These are phyloP conservation scores for Leptomonas pyrrhocoris DNA, from an alignment of 208 protist genomes.

Conservation along the genomic window DNA sequence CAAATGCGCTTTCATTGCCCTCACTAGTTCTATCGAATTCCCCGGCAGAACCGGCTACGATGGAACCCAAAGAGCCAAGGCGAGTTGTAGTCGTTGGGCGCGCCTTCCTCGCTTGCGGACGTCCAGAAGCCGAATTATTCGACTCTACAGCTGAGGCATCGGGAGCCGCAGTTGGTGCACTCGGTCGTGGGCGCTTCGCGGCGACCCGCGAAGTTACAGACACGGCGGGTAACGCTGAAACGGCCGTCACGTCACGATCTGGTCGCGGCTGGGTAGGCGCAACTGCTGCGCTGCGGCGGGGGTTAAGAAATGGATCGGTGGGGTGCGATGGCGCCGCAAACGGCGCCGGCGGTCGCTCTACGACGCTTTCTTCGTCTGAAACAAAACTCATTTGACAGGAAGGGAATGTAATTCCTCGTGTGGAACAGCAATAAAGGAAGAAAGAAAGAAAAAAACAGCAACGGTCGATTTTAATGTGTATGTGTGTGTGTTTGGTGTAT, in stretches of 20 bases:
- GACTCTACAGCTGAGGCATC: neutral
- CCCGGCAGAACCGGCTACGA: neutral
- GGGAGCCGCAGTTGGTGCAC: neutral
- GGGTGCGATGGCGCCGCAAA: neutral
- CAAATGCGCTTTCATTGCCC: neutral
- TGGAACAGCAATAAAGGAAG: neutral
- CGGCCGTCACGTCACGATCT: neutral
- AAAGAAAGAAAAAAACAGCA: no score
- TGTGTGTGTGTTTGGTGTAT: neutral
- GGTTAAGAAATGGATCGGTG: constrained; percentile 28
- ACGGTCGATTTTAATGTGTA: no score
- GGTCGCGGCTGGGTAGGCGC: neutral
- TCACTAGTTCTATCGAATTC: neutral
- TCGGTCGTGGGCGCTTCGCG: neutral
- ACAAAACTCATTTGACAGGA: neutral
- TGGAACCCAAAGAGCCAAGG: neutral
- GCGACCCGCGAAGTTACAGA: neutral
- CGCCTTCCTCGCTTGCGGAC: neutral
- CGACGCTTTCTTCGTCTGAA: neutral
- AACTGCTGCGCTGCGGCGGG: constrained; percentile 4
- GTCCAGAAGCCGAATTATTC: neutral
- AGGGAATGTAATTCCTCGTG: no score
- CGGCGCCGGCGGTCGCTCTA: neutral
- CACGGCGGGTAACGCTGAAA: no score
- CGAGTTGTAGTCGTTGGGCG: neutral